Evolutionary conservation across 495 filamentous ascomycete genomes (phyloP), one percentile per base, ranked within the genome.

Genomic region (Lentithecium fluviatile): DNA sequence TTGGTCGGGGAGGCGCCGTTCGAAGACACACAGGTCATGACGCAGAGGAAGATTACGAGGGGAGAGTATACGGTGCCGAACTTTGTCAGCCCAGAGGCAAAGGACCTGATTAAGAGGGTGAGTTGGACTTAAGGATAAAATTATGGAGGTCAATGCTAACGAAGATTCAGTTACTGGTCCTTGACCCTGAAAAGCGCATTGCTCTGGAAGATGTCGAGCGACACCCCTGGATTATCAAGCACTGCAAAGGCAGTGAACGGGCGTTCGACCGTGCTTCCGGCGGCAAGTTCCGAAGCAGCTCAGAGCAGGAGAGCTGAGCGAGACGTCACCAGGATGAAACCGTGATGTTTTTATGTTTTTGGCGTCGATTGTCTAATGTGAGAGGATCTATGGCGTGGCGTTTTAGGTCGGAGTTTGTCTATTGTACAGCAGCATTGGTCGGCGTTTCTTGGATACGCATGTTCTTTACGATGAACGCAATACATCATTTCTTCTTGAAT

Each of bases 211-310:
- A 97, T 36, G 88, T 97, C 48, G 85, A 90, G 73, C 82, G 80
- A 42, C 94, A 98, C 73, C 93, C 94, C 23, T 98, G 94, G 94
- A 96, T 98, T 62, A 69, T 96, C 65, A 98, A 96, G 80, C 90
- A 98, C 75, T 97, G 95, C 73, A 92, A 90, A 75, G 20, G 25
- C 7, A 85, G 89, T 5, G 87, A 90, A 69, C 73, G 84, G 58
- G 80, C 78, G 13, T 65, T 51, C 34, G 25, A 70, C 23, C 51
- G 71, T 42, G 52, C 47, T 15, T 67, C 65, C 8, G 62, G 56
- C 2, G 48, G 25, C 6, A 58, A 58, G 24, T 48, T 49, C 43
- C 54, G 55, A 29, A 37, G 48, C 42, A 40, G 19, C 21, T 53
- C 47, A 4, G 61, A 64, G 26, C 5, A 25, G 49, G 58, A 61